Evolutionary conservation across 495 filamentous ascomycete genomes (phyloP), one percentile per base, ranked within the genome.

Genomic region (Podospora conica): DNA sequence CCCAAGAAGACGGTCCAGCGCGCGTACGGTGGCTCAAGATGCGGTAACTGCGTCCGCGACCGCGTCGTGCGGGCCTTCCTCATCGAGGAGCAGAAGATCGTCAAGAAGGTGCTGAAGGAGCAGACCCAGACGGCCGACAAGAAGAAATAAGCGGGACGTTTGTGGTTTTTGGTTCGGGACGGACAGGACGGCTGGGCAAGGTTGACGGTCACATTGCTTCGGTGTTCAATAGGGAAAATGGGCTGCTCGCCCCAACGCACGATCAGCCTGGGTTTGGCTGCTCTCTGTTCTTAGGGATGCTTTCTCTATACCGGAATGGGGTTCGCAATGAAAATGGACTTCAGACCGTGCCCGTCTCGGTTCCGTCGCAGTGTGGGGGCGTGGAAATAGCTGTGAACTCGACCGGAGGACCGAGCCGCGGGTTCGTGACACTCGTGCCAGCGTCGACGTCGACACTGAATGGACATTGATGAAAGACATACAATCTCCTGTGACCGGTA

Each of bases 71-170:
- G 96, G 69, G 96, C 95, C 56, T 98, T 97, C 88, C 83, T 98
- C 83, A 97, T 98, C 71, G 95, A 98, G 86, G 95, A 99, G 87
- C 95, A 99, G 86, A 98, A 98, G 92, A 97, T 99, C 73, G 96
- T 99, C 82, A 98, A 99, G 92, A 98, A 98, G 90, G 95, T 98
- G 74, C 87, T 96, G 80, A 94, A 96, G 88, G 92, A 97, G 78
- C 81, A 83, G 74, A 78, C 70, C 74, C 70, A 76, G 71, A n/a
- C 40, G 40, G 84, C 90, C 83, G 72, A 79, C 70, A 90, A 93
- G 84, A 96, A 96, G 90, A 91, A 91, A 83, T 86, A 82, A 73
- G 71, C 69, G 55, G n/a, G n/a, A 54, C 33, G 65, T 73, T 69
- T 6, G n/a, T n/a, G 53, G 61, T 68, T 71, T 65, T 69, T 22